Evolutionary conservation across 2,329 filamentous ascomycete genomes (phyloP).

Genomic region (Exophiala oligosperma): DNA sequence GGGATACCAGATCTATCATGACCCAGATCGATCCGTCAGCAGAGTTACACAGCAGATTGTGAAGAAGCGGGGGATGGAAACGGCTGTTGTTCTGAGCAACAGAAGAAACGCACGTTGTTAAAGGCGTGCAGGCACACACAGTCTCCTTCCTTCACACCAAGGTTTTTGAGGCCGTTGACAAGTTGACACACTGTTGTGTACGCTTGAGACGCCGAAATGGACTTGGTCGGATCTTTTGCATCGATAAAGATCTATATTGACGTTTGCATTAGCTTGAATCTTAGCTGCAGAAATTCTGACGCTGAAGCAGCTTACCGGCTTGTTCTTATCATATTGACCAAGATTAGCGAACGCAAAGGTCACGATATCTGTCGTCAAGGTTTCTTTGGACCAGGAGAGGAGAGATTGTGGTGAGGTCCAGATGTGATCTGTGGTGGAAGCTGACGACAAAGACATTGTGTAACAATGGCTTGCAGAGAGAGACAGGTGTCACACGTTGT

Average conservation of each 20-base stretch:
- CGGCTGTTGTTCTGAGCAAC: slow-evolving; percentile 24
- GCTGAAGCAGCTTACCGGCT: slow-evolving; percentile 30
- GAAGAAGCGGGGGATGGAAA: slow-evolving; percentile 21
- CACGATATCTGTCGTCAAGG: slow-evolving; percentile 43
- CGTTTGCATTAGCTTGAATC: slow-evolving; percentile 1
- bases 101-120: slow-evolving; percentile 41
- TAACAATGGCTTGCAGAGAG: slow-evolving; percentile 22
- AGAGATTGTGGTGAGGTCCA: slow-evolving; percentile 13
- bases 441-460: slow-evolving; percentile 21
- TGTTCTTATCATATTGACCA: slow-evolving; percentile 36
- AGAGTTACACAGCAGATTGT: slow-evolving; percentile 14
- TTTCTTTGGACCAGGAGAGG: slow-evolving; percentile 31
- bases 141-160: slow-evolving; percentile 41
- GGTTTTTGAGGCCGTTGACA: slow-evolving; percentile 42
- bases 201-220: slow-evolving; percentile 39
- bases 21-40: slow-evolving; percentile 16
- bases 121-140: slow-evolving; percentile 45
- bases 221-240: slow-evolving; percentile 40
- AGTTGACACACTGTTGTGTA: slow-evolving; percentile 38
- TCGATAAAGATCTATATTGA: slow-evolving; percentile 42
- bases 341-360: slow-evolving; percentile 43
- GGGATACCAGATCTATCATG: slow-evolving; percentile 39
- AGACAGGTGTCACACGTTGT: slow-evolving; percentile 17
- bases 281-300: neutral
- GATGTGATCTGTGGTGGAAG: slow-evolving; percentile 4